Conservation (phyloP, 352 stramenopile species). For the Pythium brassicae region DNA sequence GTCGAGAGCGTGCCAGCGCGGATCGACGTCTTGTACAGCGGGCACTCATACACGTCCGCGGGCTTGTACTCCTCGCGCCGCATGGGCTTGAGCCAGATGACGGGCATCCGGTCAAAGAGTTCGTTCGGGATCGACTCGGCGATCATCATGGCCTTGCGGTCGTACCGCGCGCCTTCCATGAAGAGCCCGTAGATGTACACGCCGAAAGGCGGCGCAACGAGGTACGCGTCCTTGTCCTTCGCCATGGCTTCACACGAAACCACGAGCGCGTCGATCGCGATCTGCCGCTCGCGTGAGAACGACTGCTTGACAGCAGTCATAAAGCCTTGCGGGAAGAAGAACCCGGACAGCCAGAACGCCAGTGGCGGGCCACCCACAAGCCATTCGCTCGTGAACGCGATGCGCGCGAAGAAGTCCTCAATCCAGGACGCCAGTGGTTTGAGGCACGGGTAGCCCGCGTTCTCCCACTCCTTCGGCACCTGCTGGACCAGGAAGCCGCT, state of each 20-base stretch:
- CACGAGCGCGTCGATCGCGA: conserved; percentile 90
- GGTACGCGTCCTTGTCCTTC: conserved; percentile 70
- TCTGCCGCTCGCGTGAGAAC: conserved; percentile 86
- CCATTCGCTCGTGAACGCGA: conserved; percentile 85
- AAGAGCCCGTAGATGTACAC: conserved; percentile 94
- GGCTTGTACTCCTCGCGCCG: conserved; percentile 69
- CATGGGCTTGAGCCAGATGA: conserved; percentile 90
- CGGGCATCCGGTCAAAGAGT: conserved; percentile 89
- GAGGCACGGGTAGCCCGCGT: conserved; percentile 88
- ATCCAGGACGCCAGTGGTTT: conserved; percentile 92
- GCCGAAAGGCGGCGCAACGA: conserved; percentile 61
- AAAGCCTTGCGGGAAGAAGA: conserved; percentile 96
- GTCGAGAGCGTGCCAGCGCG: conserved; percentile 89
- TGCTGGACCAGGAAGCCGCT: conserved; percentile 90
- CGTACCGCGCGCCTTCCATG: conserved; percentile 92
- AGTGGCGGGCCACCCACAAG: conserved; percentile 73
- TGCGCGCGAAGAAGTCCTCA: conserved; percentile 89
- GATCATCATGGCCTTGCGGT: conserved; percentile 68
- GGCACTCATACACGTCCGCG: conserved; percentile 84
- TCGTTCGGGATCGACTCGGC: conserved; percentile 87
- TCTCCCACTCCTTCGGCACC: conserved; percentile 85
- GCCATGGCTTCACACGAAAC: conserved; percentile 81
- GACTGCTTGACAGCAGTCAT: conserved; percentile 94
- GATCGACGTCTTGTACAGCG: conserved; percentile 92
- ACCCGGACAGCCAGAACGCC: conserved; percentile 90